Evolutionary conservation across 2,329 filamentous ascomycete genomes (phyloP).

Genomic region (Aspergillus flavus): DNA sequence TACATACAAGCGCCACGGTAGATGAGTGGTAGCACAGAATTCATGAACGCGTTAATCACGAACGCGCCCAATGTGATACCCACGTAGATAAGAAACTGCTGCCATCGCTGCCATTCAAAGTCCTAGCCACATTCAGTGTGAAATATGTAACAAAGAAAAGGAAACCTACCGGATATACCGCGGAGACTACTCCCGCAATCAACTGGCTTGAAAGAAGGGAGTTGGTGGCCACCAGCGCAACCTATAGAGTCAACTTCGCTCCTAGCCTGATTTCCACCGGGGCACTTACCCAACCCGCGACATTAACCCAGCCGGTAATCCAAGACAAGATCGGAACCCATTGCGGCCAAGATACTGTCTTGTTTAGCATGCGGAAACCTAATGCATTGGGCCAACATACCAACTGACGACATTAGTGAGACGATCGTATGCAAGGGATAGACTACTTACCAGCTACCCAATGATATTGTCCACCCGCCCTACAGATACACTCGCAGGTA

Average conservation of each 20-base stretch:
- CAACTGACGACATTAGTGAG: slow-evolving; percentile 24
- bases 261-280: background rate
- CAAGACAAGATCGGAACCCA: slow-evolving; percentile 67
- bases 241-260: slow-evolving; percentile 20
- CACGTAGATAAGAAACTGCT: slow-evolving; percentile 73
- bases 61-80: slow-evolving; percentile 63
- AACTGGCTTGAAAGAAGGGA: slow-evolving; percentile 68
- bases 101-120: slow-evolving; percentile 64
- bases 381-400: slow-evolving; percentile 25
- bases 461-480: slow-evolving; percentile 66
- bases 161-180: slow-evolving; percentile 56
- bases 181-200: slow-evolving; percentile 64
- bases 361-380: slow-evolving; percentile 5
- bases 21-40: slow-evolving; percentile 62
- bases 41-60: slow-evolving; percentile 66
- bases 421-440: background rate
- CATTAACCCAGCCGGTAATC: slow-evolving; percentile 70
- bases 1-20: slow-evolving; percentile 63
- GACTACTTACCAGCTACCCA: slow-evolving; percentile 61
- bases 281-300: slow-evolving; percentile 64
- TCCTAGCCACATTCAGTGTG: slow-evolving; percentile 15
- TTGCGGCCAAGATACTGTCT: slow-evolving; percentile 56
- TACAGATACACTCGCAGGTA: slow-evolving; percentile 8
- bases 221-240: slow-evolving; percentile 66
- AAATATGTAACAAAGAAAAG: background rate